A percentile compares a stretch with the other conserved stretches of the same genome.
phyloP scores from a whole-genome alignment of 495 filamentous ascomycete species.

The Penicillium turbatum region DNA sequence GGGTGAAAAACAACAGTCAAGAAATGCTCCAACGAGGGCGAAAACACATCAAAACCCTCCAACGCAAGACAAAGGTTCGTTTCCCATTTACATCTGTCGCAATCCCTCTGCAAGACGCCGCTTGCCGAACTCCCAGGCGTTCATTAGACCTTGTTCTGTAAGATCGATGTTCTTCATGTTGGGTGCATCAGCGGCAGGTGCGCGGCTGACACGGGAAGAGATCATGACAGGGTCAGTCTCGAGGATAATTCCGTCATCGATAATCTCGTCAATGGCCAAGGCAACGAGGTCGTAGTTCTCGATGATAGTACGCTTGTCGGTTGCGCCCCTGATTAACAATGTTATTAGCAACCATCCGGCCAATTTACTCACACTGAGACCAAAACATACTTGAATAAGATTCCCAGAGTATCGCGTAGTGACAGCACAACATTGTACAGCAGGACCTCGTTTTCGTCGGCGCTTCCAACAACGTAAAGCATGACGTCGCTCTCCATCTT shows the following conservation, averaged over 20 bases:
- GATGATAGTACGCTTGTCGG: slow-evolving; percentile 94
- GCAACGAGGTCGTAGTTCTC: slow-evolving; percentile 96
- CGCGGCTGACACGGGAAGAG: slow-evolving; percentile 81
- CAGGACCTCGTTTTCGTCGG: slow-evolving; percentile 95
- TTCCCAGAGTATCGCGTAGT: slow-evolving; percentile 80
- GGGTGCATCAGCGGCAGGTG: slow-evolving; percentile 84
- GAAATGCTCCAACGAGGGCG: slow-evolving; percentile 24
- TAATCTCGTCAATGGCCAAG: slow-evolving; percentile 90
- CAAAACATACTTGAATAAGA: slow-evolving; percentile 78
- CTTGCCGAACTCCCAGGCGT: slow-evolving; percentile 93
- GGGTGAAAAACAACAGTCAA: slow-evolving; percentile 19
- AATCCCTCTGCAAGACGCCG: slow-evolving; percentile 85
- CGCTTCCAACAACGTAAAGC: slow-evolving; percentile 88
- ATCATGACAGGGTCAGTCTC: slow-evolving; percentile 95
- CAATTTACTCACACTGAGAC: not conserved
- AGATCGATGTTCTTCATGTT: slow-evolving; percentile 91
- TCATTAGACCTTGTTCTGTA: slow-evolving; percentile 91
- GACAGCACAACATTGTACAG: slow-evolving; percentile 90
- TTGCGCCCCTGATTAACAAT: slow-evolving; percentile 63
- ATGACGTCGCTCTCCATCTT: slow-evolving; percentile 97
- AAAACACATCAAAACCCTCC: slow-evolving; percentile 8
- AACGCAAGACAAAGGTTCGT: slow-evolving; percentile 3
- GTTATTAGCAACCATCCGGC: not conserved
- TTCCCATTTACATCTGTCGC: slow-evolving; percentile 57
- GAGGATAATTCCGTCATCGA: slow-evolving; percentile 94